phyloP scores from a whole-genome alignment of 2,329 filamentous ascomycete species.

The Fusarium sp. region DNA sequence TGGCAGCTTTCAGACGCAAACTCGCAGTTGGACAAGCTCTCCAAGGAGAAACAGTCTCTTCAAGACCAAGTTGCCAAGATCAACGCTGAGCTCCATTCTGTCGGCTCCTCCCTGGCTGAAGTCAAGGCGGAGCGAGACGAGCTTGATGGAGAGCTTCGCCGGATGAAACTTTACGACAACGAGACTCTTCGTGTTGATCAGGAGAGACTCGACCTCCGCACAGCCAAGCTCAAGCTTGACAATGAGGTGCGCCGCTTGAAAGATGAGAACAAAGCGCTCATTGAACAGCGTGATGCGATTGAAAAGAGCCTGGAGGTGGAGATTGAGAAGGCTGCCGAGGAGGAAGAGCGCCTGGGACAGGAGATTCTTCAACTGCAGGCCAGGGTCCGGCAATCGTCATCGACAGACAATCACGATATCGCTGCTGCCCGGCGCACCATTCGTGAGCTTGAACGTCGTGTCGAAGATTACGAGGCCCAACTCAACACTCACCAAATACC shows the following conservation, averaged over 20 bases:
- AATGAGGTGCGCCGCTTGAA: slow-evolving; percentile 72
- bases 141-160: slow-evolving; percentile 69
- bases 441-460: slow-evolving; percentile 71
- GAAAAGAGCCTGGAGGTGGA: slow-evolving; percentile 74
- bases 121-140: slow-evolving; percentile 74
- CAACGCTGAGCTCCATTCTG: slow-evolving; percentile 69
- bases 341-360: slow-evolving; percentile 70
- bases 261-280: slow-evolving; percentile 70
- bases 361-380: slow-evolving; percentile 65
- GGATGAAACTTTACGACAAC: slow-evolving; percentile 64
- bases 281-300: slow-evolving; percentile 66
- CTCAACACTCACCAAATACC: slow-evolving; percentile 50
- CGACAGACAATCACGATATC: slow-evolving; percentile 63
- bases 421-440: slow-evolving; percentile 71
- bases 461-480: slow-evolving; percentile 65
- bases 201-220: slow-evolving; percentile 75
- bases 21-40: slow-evolving; percentile 64
- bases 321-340: slow-evolving; percentile 72
- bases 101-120: slow-evolving; percentile 67
- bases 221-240: slow-evolving; percentile 75
- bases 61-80: slow-evolving; percentile 71
- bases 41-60: slow-evolving; percentile 70
- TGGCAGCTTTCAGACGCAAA: slow-evolving; percentile 69
- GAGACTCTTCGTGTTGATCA: slow-evolving; percentile 72
- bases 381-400: slow-evolving; percentile 57